Percentiles rank a stretch among this genome's conserved stretches.
These are phyloP conservation scores for Triticum monococcum DNA, from an alignment of 176 grass and related monocot genomes.

Conservation along the genomic window DNA sequence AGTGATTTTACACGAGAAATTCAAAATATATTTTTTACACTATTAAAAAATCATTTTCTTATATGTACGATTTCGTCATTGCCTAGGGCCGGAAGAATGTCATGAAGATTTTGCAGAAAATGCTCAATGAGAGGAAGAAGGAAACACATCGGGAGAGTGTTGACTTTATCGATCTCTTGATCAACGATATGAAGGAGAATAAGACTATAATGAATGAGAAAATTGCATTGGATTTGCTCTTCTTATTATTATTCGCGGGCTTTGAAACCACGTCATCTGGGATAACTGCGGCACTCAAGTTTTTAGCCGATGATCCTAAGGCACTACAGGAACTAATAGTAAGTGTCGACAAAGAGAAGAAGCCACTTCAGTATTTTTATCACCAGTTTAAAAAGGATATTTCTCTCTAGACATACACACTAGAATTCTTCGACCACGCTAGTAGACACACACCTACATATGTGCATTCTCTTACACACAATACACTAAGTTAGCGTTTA, in stretches of 20 bases:
- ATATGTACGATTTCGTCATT: too few species aligned
- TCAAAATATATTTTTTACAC: neutral
- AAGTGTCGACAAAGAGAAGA: too few species aligned
- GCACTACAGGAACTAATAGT: neutral
- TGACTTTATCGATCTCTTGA: constrained; percentile 58
- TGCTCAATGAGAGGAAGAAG: constrained; percentile 34
- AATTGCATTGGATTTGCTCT: constrained; percentile 46
- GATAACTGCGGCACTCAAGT: constrained; percentile 13
- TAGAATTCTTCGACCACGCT: too few species aligned
- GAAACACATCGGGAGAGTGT: constrained; percentile 3
- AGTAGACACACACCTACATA: neutral
- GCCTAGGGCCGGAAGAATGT: constrained; percentile 35
- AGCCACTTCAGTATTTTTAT: too few species aligned
- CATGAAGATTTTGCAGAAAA: constrained; percentile 28
- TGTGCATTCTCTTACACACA: neutral
- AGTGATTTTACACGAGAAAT: too few species aligned
- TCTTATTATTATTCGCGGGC: constrained; percentile 45
- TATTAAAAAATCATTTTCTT: neutral
- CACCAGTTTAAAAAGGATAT: too few species aligned
- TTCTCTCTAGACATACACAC: too few species aligned
- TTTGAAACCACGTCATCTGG: constrained; percentile 56
- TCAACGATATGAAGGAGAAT: constrained; percentile 36
- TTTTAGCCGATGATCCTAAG: too few species aligned
- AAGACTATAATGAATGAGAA: constrained; percentile 26
- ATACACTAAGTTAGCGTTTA: too few species aligned